phyloP scores from a whole-genome alignment of 2,329 filamentous ascomycete species.

The Scedosporium dehoogii region DNA sequence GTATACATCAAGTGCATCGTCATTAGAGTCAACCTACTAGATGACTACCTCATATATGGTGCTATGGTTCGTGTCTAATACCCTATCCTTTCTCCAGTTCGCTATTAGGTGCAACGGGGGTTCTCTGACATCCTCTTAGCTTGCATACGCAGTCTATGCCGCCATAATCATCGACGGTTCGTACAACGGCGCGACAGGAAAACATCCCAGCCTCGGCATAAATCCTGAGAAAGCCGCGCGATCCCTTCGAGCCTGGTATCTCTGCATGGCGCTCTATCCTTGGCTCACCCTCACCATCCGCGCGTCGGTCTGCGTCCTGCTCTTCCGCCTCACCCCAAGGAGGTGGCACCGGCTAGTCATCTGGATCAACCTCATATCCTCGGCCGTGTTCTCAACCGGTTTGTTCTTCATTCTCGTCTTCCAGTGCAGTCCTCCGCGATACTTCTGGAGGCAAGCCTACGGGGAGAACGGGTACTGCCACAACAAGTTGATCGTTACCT shows the following conservation, averaged over 20 bases:
- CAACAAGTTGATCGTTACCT: constrained; percentile 26
- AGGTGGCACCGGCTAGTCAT: constrained; percentile 21
- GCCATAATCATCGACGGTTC: constrained; percentile 23
- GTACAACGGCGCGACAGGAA: constrained; percentile 18
- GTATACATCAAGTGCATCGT: constrained; percentile 33
- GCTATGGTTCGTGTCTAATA: constrained; percentile 29
- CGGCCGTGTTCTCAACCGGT: constrained; percentile 23
- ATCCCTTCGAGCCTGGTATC: constrained; percentile 25
- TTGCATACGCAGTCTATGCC: constrained; percentile 23
- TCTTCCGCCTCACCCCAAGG: constrained; percentile 27
- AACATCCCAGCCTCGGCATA: constrained; percentile 13
- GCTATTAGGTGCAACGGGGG: neutral
- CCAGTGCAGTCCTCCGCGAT: constrained; percentile 37
- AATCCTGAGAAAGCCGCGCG: constrained; percentile 13
- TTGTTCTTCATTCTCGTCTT: constrained; percentile 38
- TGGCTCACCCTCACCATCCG: constrained; percentile 28
- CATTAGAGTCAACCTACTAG: constrained; percentile 29
- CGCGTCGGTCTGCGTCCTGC: constrained; percentile 29
- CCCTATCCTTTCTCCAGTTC: neutral
- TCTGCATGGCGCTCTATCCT: constrained; percentile 29
- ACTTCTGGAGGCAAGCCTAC: constrained; percentile 36
- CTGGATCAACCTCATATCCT: constrained; percentile 21
- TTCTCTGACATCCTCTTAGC: constrained; percentile 13
- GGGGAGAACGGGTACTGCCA: constrained; percentile 28
- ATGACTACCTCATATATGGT: constrained; percentile 37